Base-by-base conservation (phyloP, 2,329 filamentous ascomycete genomes). In the Aspergillus sp. region DNA sequence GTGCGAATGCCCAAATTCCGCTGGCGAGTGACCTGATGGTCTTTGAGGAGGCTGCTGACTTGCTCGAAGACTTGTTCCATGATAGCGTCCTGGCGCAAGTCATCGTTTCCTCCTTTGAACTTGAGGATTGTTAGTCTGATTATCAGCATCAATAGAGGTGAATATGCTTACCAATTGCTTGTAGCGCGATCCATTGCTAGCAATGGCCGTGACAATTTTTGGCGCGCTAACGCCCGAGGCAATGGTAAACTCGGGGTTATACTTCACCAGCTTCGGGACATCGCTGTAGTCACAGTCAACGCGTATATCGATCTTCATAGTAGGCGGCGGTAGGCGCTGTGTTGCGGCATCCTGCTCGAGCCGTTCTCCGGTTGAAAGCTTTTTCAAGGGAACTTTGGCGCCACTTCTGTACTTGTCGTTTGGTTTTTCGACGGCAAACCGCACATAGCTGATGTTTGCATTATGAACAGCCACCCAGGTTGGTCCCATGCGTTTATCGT, bases 21-120 rank as follows among this genome's bases (percentile, higher is more conserved):
- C 71, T 96, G 92, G 41, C 92, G 89, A 2, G 95, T 97, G 11
- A 88, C 85, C 58, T 91, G 88, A 74, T 98, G 92, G 52, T 91
- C 88, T 73, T 91, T 90, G 25, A 99, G 82, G 21, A 99, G 85
- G 54, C 91, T 90, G 60, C 92, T 98, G 21, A 97, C 95, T 76
- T 96, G 92, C 60, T 93, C 91, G 74, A 99, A 99, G 1, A 99
- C 95, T 77, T 99, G 95, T 76, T 99, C 96, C 96, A 99, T 99
- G 81, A 88, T 99, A 48, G 94, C 92, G 71, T 99, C 95, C 79
- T 99, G 95, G 8, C 96, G 90, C 11, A 99, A 84, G 73, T 99
- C 94, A 74, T 99, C 95, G 71, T 94, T 94, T 17, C 95, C 93
- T 63, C 92, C 92, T 82, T 99, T 99, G 73, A 96, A 88, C 82